Percentiles rank a stretch among this genome's conserved stretches.
phyloP scores from a whole-genome alignment of 805 yeast species.

The Candida awuae region DNA sequence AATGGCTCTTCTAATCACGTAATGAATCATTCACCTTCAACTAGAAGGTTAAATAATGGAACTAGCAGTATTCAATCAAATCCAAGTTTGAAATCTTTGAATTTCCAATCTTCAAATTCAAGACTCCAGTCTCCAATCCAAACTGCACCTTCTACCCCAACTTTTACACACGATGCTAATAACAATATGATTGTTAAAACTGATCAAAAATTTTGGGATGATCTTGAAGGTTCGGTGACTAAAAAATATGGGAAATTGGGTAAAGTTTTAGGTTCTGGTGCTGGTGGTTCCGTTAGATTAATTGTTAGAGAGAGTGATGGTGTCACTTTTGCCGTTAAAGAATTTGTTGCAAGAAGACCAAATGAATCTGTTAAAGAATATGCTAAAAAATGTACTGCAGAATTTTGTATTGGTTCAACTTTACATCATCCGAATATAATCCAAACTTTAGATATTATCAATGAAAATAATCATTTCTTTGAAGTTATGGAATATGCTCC shows the following conservation, averaged over 20 bases:
- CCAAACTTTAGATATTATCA: slow-evolving; percentile 66
- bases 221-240: slow-evolving; percentile 44
- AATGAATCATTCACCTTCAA: slow-evolving; percentile 6
- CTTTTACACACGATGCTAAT: slow-evolving; percentile 33
- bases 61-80: slow-evolving; percentile 2
- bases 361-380: slow-evolving; percentile 69
- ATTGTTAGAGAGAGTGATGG: slow-evolving; percentile 61
- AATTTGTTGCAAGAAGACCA: slow-evolving; percentile 63
- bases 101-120: not conserved
- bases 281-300: slow-evolving; percentile 79
- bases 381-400: slow-evolving; percentile 84
- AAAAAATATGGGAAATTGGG: slow-evolving; percentile 68
- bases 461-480: slow-evolving; percentile 61
- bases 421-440: slow-evolving; percentile 75
- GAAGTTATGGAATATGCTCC: slow-evolving; percentile 87
- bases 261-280: slow-evolving; percentile 74
- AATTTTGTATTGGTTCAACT: slow-evolving; percentile 78
- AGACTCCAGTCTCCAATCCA: slow-evolving; percentile 13
- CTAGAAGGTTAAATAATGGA: not conserved
- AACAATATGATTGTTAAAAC: slow-evolving; percentile 34
- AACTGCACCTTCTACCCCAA: slow-evolving; percentile 25
- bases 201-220: slow-evolving; percentile 34
- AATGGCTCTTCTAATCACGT: not conserved
- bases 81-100: slow-evolving; percentile 14
- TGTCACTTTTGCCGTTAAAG: slow-evolving; percentile 74